Conservation (phyloP, 2,329 filamentous ascomycete species). For the Alternaria ethzedia region DNA sequence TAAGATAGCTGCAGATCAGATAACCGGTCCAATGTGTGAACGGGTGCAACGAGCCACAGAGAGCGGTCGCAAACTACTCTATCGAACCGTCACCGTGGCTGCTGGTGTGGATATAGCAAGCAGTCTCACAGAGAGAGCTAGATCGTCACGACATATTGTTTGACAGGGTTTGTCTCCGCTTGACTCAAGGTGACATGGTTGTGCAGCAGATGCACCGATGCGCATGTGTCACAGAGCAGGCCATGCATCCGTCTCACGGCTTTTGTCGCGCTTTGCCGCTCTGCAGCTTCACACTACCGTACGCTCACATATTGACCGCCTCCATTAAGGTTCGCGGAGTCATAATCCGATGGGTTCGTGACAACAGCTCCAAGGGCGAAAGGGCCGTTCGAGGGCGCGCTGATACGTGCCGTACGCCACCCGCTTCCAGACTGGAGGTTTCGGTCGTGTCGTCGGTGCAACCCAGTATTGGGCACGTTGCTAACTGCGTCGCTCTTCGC, state of each 20-base stretch:
- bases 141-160: not conserved
- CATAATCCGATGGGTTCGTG: not conserved
- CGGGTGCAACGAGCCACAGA: not conserved
- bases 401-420: not conserved
- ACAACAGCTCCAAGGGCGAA: not conserved
- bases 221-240: not conserved
- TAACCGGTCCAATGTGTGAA: not conserved
- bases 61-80: not conserved
- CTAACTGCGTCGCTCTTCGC: not conserved
- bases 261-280: not conserved
- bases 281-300: not conserved
- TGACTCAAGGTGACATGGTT: conserved; percentile 7
- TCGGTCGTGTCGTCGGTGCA: not conserved
- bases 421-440: not conserved
- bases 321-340: not conserved
- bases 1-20: not conserved
- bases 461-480: not conserved
- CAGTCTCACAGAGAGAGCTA: not conserved
- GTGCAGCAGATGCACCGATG: conserved; percentile 2
- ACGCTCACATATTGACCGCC: not conserved
- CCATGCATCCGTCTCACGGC: not conserved
- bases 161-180: not conserved
- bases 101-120: not conserved
- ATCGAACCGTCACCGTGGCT: not conserved
- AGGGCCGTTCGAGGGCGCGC: not conserved